Base-by-base conservation (phyloP, 495 filamentous ascomycete species). In the Xeromyces bisporus region DNA sequence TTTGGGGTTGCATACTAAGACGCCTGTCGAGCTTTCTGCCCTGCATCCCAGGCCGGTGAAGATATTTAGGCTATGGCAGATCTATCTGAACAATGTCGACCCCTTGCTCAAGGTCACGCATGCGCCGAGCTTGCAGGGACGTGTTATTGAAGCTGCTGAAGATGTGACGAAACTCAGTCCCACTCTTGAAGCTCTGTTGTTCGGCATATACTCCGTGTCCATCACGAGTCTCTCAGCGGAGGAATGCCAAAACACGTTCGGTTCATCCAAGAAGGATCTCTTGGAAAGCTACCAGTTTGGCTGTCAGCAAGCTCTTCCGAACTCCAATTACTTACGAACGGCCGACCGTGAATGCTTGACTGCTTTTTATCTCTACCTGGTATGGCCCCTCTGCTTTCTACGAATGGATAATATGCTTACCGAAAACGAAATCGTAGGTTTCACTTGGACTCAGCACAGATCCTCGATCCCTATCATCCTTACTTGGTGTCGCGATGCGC, bases 341-440 rank as follows among this genome's bases (percentile, higher is more conserved):
- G 38, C 31, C n/a, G 60, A 73, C 48, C 59, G 56, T 7, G 64
- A 72, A 10, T 66, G 57, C 41, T 49, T 77, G 42, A 71, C 67
- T 0, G 71, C 72, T 15, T 60, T 73, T n/a, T 68, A 49, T 42
- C 55, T 77, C 4, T 73, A 71, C 38, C 44, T 74, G 25, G 71
- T 75, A 46, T 43, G 34, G n/a, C 28, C 23, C 6, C 12, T 6
- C 35, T 28, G 8, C 27, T 9, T 11, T 10, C 5, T 6, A 13
- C 21, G 0, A 7, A 15, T 15, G 29, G 1, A 23, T 34, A 12
- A 40, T 35, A 37, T 26, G 15, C 11, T 3, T 16, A 1, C 26
- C 26, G 39, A 23, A 25, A 41, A 44, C 34, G 54, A 18, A 15
- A 13, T 33, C 38, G n/a, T 43, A 75, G 70, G 24, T 74, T 21